phyloP scores from a whole-genome alignment of 441 rosid genomes.

The Kokia cookei region DNA sequence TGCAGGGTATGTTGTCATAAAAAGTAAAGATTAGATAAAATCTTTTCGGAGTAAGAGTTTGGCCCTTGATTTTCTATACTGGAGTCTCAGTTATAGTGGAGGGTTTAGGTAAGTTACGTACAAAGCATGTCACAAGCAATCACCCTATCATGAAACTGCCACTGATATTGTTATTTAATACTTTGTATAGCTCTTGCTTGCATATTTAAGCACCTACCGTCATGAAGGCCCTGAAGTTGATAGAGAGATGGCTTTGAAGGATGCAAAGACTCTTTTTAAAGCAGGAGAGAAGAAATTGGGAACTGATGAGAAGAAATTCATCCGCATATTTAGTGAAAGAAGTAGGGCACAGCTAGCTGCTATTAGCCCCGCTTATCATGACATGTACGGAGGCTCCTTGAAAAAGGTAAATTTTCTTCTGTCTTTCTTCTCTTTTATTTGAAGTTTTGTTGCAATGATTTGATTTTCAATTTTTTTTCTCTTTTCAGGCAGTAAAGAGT shows the following conservation, averaged over 20 bases:
- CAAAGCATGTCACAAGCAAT: not conserved
- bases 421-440: not conserved
- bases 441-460: not conserved
- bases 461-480: not conserved
- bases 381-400: constrained; percentile 38
- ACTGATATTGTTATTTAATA: not conserved
- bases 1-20: not conserved
- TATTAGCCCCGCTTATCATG: constrained; percentile 30
- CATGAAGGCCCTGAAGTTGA: constrained; percentile 50
- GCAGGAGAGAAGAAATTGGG: constrained; percentile 65
- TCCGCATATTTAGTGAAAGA: constrained; percentile 42
- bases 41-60: not conserved
- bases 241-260: constrained; percentile 28
- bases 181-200: constrained; percentile 45
- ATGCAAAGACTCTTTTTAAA: constrained; percentile 52
- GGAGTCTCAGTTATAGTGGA: not conserved
- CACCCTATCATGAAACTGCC: not conserved
- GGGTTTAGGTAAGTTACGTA: not conserved
- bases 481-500: constrained; percentile 42
- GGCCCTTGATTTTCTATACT: not conserved
- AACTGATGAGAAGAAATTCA: constrained; percentile 61
- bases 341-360: constrained; percentile 57
- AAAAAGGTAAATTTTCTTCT: constrained; percentile 40
- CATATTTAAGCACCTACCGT: constrained; percentile 38
- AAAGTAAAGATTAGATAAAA: not conserved